Percentiles rank a stretch among this genome's conserved stretches.
Evolutionary conservation across 495 filamentous ascomycete species (phyloP).

Genomic region (Penicillium mononematosum): DNA sequence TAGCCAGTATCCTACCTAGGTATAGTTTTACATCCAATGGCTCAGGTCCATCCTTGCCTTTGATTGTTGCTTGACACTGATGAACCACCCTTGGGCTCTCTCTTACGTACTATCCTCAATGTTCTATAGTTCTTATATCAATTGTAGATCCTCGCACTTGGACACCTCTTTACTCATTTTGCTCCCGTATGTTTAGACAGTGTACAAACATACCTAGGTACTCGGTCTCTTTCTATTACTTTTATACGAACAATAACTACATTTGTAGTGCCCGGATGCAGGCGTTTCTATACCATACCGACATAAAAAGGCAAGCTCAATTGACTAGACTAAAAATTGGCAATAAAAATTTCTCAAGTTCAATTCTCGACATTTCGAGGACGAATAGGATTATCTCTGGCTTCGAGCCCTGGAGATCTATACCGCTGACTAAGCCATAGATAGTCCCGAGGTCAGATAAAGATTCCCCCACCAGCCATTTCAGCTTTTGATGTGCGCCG

Average conservation of each 20-base stretch:
- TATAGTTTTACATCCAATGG: too few relatives aligned
- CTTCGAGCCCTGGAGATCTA: not conserved
- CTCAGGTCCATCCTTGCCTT: too few relatives aligned
- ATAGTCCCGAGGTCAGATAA: constrained; percentile 2
- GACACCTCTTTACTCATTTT: not conserved
- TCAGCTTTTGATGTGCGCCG: constrained; percentile 1
- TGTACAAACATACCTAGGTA: not conserved
- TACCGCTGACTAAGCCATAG: constrained; percentile 16
- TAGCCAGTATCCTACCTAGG: not conserved
- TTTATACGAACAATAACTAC: not conserved
- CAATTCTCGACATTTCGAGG: not conserved
- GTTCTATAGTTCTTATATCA: too few relatives aligned
- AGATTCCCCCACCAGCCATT: constrained; percentile 8
- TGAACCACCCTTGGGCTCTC: too few relatives aligned
- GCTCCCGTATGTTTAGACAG: not conserved
- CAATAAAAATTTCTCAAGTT: not conserved
- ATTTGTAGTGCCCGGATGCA: not conserved
- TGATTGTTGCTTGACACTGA: too few relatives aligned
- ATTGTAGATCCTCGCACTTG: not conserved
- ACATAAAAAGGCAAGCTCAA: not conserved
- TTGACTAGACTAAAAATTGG: not conserved
- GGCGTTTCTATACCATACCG: not conserved
- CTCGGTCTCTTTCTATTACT: not conserved
- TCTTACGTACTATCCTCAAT: not conserved
- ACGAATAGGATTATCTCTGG: not conserved